These are phyloP conservation scores for Aquilaria agallochum DNA, from an alignment of 441 rosid genomes.

Conservation along the genomic window DNA sequence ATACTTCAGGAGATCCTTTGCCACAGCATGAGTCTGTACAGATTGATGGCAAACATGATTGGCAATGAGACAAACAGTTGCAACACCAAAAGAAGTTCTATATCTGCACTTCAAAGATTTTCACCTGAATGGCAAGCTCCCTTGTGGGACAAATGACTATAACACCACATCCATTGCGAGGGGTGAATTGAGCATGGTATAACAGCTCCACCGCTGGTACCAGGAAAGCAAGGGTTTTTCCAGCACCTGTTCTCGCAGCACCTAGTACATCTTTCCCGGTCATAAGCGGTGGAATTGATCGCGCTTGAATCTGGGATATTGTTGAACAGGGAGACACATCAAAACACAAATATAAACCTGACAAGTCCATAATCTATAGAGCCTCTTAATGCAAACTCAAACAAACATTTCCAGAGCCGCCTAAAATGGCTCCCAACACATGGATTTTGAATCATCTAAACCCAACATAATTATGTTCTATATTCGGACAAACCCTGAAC, in stretches of 20 bases:
- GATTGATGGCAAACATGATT: constrained; percentile 8
- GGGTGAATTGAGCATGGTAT: constrained; percentile 52
- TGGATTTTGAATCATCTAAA: not conserved
- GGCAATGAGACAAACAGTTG: constrained; percentile 2
- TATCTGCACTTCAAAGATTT: not conserved
- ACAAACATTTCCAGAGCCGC: too few relatives aligned
- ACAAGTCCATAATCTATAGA: not conserved
- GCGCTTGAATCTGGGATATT: constrained; percentile 77
- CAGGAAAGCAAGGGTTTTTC: constrained; percentile 92
- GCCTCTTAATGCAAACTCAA: not conserved
- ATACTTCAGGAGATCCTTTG: constrained; percentile 81
- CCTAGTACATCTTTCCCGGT: constrained; percentile 90
- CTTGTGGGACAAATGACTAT: constrained; percentile 94
- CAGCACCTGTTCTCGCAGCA: constrained; percentile 98
- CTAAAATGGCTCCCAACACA: not conserved
- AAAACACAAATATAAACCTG: not conserved
- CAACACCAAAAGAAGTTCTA: not conserved
- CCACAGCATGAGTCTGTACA: constrained; percentile 85
- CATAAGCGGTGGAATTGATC: constrained; percentile 71
- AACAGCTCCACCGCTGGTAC: constrained; percentile 91
- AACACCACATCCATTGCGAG: constrained; percentile 84
- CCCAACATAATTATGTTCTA: not conserved
- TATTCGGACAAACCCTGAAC: not conserved
- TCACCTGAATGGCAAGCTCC: constrained; percentile 97
- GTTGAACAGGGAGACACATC: not conserved